phyloP scores from a whole-genome alignment of 1,139 yeast genomes.

The Protomyces inouyei region DNA sequence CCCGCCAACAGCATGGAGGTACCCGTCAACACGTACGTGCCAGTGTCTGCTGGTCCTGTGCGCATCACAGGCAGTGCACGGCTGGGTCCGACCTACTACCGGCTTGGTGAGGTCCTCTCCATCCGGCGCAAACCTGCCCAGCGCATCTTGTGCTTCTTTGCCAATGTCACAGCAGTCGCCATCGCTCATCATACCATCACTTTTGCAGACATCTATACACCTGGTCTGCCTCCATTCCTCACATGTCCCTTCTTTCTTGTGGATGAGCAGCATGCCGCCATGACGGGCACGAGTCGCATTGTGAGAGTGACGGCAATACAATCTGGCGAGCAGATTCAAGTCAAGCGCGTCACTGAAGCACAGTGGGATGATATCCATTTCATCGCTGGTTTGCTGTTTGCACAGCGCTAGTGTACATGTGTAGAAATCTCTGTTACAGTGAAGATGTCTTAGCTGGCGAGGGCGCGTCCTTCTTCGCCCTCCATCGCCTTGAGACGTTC shows the following conservation, averaged over 20 bases:
- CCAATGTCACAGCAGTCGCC: neutral
- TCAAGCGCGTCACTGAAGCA: neutral
- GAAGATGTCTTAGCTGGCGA: neutral
- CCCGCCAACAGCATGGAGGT: neutral
- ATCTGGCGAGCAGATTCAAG: neutral
- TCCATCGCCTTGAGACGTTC: conserved; percentile 3
- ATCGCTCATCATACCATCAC: neutral
- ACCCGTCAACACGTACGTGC: neutral
- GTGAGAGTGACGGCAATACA: neutral
- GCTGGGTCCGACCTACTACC: neutral
- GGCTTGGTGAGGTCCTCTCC: neutral
- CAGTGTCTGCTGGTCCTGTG: neutral
- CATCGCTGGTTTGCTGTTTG: neutral
- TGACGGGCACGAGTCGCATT: neutral
- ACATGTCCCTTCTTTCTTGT: neutral
- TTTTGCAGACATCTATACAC: neutral
- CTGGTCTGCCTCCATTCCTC: neutral
- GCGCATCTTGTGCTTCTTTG: neutral
- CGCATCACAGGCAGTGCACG: neutral
- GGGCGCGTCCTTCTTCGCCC: neutral
- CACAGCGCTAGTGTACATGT: neutral
- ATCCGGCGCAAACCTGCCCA: neutral
- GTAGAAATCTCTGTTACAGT: too few relatives aligned
- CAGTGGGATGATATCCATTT: neutral
- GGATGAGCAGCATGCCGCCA: neutral